Base-by-base conservation (phyloP, 2,329 filamentous ascomycete species). In the Fusarium napiforme region DNA sequence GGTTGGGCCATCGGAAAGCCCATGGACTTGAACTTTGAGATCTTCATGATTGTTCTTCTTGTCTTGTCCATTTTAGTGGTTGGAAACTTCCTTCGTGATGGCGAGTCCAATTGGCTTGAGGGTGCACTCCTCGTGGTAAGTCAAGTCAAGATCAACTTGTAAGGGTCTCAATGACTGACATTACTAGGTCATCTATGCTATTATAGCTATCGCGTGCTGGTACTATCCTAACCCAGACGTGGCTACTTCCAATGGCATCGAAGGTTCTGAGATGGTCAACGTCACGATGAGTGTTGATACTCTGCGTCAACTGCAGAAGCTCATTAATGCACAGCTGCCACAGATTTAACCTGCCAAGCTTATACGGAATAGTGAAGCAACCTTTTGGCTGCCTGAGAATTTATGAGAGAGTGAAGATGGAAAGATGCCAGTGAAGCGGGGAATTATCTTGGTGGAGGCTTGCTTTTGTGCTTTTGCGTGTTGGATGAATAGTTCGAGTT, bases 81-180 rank as follows among this genome's bases (percentile, higher is more conserved):
- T 52, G 92, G 93, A 4, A 93, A 92, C 69, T 94, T 95, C 81
- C 83, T 95, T 46, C 86, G 92, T 28, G 93, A 95, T 75, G 89
- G 90, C 53, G 92, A 93, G 81, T 92, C 89, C 34, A 94, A 94
- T 78, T 95, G 93, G 78, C 86, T 95, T 3, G 93, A 95, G 79
- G 93, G 93, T 4, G 87, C 87, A 16, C 85, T 95, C 18, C 91
- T 92, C 72, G 89, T 95, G 43, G 85, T 92, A 69, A 56, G 23
- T n/a, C n/a, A n/a, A n/a, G n/a, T n/a, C n/a, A n/a, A n/a, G n/a
- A n/a, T n/a, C n/a, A n/a, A n/a, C n/a, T n/a, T n/a, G n/a, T n/a
- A n/a, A n/a, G n/a, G n/a, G n/a, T n/a, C n/a, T n/a, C n/a, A n/a
- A n/a, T n/a, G n/a, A n/a, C n/a, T n/a, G n/a, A n/a, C n/a, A n/a